Evolutionary conservation across 2,329 filamentous ascomycete genomes (phyloP), one percentile per base, ranked within the genome.

Genomic region (Aspergillus clavatus): DNA sequence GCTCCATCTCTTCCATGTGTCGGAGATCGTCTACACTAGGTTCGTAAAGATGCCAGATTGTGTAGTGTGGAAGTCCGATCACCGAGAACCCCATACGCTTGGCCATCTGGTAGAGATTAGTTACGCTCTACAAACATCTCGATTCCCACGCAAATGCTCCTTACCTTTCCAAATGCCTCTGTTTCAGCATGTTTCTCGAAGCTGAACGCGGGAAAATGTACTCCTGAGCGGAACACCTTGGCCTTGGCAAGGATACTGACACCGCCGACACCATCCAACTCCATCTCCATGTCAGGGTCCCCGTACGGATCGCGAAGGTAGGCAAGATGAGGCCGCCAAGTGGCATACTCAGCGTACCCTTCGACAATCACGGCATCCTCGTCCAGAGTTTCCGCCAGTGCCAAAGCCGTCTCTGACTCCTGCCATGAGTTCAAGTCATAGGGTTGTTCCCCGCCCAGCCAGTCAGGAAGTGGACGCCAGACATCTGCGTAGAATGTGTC

Each of bases 361-460:
- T 98, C 93, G 4, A 98, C 93, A 69, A 98, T 98, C 29, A 98
- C 93, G 3, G 93, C 93, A 65, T 98, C 93, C 66, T 98, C 93
- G 55, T 98, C 93, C 3, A 98, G 78, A 0, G 89, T 95, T 53
- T 98, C 91, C 8, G 93, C 93, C 28, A 98, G 78, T 7, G 89
- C 88, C 42, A 98, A 76, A 0, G 93, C 93, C 0, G 93, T 98
- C 63, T 98, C 94, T 0, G 93, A 98, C 69, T 98, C 93, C 69
- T 98, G 93, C 93, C 93, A 98, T 12, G 91, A 97, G 68, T 98
- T 98, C 58, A 98, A 70, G 70, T 98, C 93, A 67, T 98, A 98
- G 1, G 93, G 93, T 66, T 98, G 93, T 67, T 98, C 93, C 59
- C 93, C 94, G 37, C 93, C 93, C 19, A 98, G 86, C 93, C 93